Evolutionary conservation across 345 rosid genomes (phyloP).

Genomic region (Erysimum cheiranthoides): DNA sequence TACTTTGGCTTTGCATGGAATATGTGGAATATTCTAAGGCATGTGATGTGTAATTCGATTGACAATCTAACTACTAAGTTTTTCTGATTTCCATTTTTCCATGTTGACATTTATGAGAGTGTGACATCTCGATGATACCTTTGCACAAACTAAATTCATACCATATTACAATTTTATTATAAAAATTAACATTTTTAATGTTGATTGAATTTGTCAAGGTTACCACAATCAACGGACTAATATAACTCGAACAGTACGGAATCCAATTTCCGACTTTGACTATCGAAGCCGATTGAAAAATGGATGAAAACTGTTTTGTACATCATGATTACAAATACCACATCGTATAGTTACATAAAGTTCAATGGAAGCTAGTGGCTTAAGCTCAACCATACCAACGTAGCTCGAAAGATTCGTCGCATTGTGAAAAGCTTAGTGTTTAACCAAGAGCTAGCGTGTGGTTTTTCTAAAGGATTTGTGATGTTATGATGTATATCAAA

Average conservation of each 20-base stretch:
- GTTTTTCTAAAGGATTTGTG: no score
- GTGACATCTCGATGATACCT: constrained; percentile 16
- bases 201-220: not conserved
- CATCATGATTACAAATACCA: not conserved
- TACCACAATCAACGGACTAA: not conserved
- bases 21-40: constrained; percentile 17
- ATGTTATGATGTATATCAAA: no score
- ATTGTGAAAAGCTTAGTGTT: not conserved
- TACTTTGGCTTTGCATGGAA: constrained; percentile 8
- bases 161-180: not conserved
- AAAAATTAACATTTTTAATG: not conserved
- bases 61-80: constrained; percentile 32
- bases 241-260: not conserved
- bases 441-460: no score
- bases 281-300: not conserved
- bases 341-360: not conserved
- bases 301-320: not conserved
- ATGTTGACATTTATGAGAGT: constrained; percentile 18
- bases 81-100: not conserved
- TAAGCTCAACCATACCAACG: not conserved
- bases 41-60: constrained; percentile 27
- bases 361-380: not conserved
- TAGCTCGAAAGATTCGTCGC: not conserved
- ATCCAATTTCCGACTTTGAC: not conserved
- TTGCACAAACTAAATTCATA: not conserved